phyloP scores from a whole-genome alignment of 768 basidiomycete species.

The Suillus weaverae region DNA sequence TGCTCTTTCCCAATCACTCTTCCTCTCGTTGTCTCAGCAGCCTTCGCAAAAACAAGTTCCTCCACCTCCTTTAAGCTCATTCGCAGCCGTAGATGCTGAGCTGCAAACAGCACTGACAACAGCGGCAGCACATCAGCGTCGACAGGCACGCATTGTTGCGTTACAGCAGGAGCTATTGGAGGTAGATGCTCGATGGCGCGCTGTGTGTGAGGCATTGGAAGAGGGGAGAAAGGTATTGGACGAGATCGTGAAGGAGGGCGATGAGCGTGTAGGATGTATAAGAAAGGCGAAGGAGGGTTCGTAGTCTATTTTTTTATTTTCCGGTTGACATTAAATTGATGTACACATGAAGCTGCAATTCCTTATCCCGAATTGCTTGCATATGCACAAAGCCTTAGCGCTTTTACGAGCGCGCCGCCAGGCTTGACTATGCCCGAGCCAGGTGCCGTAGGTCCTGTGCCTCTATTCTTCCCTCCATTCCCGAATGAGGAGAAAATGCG shows the following conservation, averaged over 20 bases:
- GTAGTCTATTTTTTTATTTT: constrained; percentile 15
- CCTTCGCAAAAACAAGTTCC: constrained; percentile 62
- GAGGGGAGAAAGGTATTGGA: constrained; percentile 69
- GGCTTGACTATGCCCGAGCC: constrained; percentile 72
- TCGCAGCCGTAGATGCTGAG: constrained; percentile 54
- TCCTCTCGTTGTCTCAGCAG: constrained; percentile 57
- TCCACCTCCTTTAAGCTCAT: constrained; percentile 53
- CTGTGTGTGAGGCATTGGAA: constrained; percentile 64
- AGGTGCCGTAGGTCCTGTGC: constrained; percentile 64
- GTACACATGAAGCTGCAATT: constrained; percentile 55
- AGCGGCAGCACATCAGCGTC: constrained; percentile 71
- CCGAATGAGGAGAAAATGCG: constrained; percentile 93
- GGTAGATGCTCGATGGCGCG: constrained; percentile 66
- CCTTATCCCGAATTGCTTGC: constrained; percentile 81
- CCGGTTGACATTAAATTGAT: neutral
- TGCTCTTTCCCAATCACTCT: constrained; percentile 61
- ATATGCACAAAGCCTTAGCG: constrained; percentile 82
- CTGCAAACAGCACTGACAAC: constrained; percentile 66
- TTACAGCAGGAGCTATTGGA: constrained; percentile 70
- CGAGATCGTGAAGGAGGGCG: constrained; percentile 71
- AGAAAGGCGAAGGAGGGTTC: constrained; percentile 70
- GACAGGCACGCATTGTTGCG: constrained; percentile 71
- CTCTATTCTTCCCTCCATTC: constrained; percentile 86
- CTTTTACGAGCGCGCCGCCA: constrained; percentile 87
- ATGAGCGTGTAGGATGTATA: constrained; percentile 67